A percentile compares a stretch with the other conserved stretches of the same genome.
Evolutionary conservation across 2,329 filamentous ascomycete genomes (phyloP).

Genomic region (Nothophoma quercina): DNA sequence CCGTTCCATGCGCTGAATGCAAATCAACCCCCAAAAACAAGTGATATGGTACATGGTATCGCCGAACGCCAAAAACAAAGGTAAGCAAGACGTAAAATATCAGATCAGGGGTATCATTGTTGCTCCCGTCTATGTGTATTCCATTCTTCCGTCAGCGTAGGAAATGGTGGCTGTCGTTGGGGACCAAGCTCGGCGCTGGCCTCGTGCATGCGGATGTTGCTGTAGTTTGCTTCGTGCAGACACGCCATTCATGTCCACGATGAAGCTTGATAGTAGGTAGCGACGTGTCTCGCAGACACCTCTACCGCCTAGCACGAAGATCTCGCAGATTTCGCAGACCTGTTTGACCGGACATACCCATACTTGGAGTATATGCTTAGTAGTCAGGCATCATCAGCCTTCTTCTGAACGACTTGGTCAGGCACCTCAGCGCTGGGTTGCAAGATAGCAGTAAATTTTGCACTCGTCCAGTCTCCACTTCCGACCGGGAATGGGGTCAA

Average conservation of each 20-base stretch:
- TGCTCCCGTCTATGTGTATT: neutral
- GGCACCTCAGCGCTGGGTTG: neutral
- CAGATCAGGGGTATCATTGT: slow-evolving; percentile 6
- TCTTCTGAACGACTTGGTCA: too few relatives aligned
- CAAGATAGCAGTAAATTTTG: slow-evolving; percentile 8
- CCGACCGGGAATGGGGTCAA: slow-evolving; percentile 42
- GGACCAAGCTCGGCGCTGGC: too few relatives aligned
- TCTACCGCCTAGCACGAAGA: slow-evolving; percentile 5
- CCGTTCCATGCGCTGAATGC: neutral
- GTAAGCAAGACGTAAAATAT: neutral
- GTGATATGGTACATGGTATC: neutral
- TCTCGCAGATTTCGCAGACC: slow-evolving; percentile 1
- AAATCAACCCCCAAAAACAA: neutral
- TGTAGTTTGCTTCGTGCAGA: too few relatives aligned
- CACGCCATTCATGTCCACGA: too few relatives aligned
- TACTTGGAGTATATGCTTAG: slow-evolving; percentile 16
- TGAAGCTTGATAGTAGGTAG: too few relatives aligned
- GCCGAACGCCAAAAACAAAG: neutral
- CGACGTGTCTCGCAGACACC: too few relatives aligned
- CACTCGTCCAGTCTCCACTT: slow-evolving; percentile 8
- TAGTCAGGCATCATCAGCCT: slow-evolving; percentile 10
- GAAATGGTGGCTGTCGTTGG: too few relatives aligned
- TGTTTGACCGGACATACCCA: slow-evolving; percentile 3
- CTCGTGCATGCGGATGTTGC: too few relatives aligned
- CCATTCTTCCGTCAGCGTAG: neutral